phyloP scores from a whole-genome alignment of 2,329 filamentous ascomycete species.

The Daldinia sp. region DNA sequence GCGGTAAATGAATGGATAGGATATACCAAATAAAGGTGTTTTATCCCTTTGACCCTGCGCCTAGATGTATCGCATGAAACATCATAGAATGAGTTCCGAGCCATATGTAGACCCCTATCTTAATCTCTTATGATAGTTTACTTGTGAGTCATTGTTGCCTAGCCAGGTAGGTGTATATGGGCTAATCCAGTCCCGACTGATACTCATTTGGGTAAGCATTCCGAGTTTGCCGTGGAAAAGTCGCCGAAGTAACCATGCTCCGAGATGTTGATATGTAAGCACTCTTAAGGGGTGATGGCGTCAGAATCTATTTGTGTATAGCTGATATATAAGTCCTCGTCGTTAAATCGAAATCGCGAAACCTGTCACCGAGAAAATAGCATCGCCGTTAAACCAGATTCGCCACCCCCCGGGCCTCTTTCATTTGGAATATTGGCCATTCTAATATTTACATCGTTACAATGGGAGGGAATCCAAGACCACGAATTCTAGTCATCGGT shows the following conservation, averaged over 20 bases:
- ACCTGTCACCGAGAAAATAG: background rate
- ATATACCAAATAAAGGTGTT: too few relatives aligned
- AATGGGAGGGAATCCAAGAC: background rate
- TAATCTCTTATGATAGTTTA: background rate
- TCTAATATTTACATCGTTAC: background rate
- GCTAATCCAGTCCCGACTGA: background rate
- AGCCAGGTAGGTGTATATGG: too few relatives aligned
- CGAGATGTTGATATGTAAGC: background rate
- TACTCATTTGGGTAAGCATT: background rate
- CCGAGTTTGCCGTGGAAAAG: background rate
- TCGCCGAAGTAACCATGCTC: background rate
- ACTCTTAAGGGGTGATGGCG: background rate
- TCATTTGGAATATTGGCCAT: background rate
- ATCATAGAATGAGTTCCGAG: background rate
- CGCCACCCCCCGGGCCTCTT: too few relatives aligned
- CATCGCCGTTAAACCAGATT: background rate
- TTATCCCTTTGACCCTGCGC: too few relatives aligned
- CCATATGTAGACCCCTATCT: background rate
- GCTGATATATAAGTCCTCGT: background rate
- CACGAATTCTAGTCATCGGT: slow-evolving; percentile 23
- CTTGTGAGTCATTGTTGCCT: background rate
- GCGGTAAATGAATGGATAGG: too few relatives aligned
- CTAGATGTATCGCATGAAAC: too few relatives aligned
- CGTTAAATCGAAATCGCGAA: background rate
- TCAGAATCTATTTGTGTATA: background rate